Percentiles rank a stretch among this genome's conserved stretches.
phyloP scores from a whole-genome alignment of 306 rosid species.

The Quercus ilex region DNA sequence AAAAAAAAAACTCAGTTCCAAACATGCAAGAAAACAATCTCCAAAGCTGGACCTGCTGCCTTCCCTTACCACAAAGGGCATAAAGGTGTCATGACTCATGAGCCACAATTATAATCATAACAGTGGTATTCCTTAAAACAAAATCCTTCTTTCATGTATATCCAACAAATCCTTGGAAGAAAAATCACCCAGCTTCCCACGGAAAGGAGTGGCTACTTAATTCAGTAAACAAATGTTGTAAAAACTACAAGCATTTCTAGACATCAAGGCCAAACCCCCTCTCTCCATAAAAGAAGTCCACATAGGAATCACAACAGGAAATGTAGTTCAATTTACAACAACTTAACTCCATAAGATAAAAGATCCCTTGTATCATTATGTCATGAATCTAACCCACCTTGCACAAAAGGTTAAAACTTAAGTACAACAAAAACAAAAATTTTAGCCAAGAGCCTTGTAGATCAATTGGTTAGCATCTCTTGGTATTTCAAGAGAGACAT shows the following conservation, averaged over 20 bases:
- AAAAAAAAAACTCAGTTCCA: background rate
- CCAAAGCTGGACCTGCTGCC: background rate
- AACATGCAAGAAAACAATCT: background rate
- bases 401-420: background rate
- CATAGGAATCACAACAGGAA: background rate
- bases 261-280: no score
- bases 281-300: background rate
- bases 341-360: background rate
- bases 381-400: background rate
- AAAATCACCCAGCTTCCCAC: background rate
- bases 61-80: background rate
- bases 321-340: background rate
- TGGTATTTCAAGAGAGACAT: no score
- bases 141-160: no score
- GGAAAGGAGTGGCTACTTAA: background rate
- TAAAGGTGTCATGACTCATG: no score
- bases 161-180: no score
- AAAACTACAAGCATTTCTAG: no score
- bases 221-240: constrained; percentile 1
- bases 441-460: background rate
- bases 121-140: no score
- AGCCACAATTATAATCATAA: no score
- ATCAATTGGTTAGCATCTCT: no score
- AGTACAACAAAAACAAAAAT: background rate
- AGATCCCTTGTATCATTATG: background rate